Conservation (phyloP, 257 asterid genomes). For the Paulownia fortunei region DNA sequence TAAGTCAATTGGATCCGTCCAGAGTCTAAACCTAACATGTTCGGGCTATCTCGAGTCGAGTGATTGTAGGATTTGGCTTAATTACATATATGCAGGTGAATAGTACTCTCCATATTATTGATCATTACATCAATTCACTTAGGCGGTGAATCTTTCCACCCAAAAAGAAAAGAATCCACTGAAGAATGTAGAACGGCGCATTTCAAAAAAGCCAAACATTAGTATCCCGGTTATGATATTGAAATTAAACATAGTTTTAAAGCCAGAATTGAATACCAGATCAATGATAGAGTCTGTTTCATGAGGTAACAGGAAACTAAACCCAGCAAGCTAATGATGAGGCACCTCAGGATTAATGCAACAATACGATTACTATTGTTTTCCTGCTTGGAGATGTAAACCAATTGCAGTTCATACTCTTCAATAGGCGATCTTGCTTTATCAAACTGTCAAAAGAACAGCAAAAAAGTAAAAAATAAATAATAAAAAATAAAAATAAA, state of each 20-base stretch:
- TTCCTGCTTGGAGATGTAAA: conserved; percentile 31
- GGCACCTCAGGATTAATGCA: conserved; percentile 36
- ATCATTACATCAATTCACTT: neutral
- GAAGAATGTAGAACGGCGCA: neutral
- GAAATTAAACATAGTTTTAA: conserved; percentile 7
- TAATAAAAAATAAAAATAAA: no score
- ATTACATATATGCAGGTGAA: neutral
- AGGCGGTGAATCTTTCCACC: neutral
- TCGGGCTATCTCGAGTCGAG: neutral
- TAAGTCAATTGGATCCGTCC: neutral
- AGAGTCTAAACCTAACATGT: neutral
- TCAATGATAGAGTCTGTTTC: conserved; percentile 37
- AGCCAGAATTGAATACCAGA: conserved; percentile 30
- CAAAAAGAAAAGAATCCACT: neutral
- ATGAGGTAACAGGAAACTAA: conserved; percentile 41
- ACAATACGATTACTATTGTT: conserved; percentile 14
- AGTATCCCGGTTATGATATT: neutral
- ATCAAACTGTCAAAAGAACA: conserved; percentile 24
- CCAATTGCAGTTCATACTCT: conserved; percentile 35
- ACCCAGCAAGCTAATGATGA: conserved; percentile 35
- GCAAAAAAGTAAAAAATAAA: no score
- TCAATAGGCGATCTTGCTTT: conserved; percentile 23
- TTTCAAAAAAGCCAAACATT: neutral
- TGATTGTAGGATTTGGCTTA: neutral
- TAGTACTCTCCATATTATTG: neutral